phyloP scores from a whole-genome alignment of 2,329 filamentous ascomycete genomes.

The Monosporascus ibericus region DNA sequence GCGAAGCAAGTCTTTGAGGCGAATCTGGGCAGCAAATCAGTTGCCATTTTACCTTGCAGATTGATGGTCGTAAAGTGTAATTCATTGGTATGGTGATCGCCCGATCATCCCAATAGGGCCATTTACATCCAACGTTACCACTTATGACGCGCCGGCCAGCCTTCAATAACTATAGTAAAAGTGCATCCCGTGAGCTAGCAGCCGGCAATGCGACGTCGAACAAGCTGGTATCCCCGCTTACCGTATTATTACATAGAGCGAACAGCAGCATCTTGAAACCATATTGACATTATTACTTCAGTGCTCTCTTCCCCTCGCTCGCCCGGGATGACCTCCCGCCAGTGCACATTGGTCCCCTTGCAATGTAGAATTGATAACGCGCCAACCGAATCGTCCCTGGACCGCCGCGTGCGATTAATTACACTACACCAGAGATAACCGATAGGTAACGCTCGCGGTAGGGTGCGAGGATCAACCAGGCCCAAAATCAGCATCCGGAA shows the following conservation, averaged over 20 bases:
- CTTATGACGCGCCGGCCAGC: slow-evolving; percentile 1
- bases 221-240: too few species aligned
- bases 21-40: background rate
- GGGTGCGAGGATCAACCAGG: background rate
- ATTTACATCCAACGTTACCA: slow-evolving; percentile 8
- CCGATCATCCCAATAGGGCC: slow-evolving; percentile 11
- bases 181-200: too few species aligned
- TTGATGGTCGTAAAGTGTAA: slow-evolving; percentile 1
- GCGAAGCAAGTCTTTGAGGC: background rate
- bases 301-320: too few species aligned
- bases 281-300: too few species aligned
- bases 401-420: background rate
- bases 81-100: slow-evolving; percentile 12
- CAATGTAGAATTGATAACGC: background rate
- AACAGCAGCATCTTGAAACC: too few species aligned
- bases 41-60: slow-evolving; percentile 16
- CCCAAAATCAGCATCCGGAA: background rate
- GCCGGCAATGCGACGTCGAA: too few species aligned
- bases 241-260: too few species aligned
- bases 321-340: background rate
- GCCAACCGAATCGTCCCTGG: background rate
- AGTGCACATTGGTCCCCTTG: background rate
- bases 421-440: background rate
- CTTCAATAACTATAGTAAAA: background rate
- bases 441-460: background rate